These are phyloP conservation scores for Didymella pomorum DNA, from an alignment of 2,329 filamentous ascomycete species.

Conservation along the genomic window DNA sequence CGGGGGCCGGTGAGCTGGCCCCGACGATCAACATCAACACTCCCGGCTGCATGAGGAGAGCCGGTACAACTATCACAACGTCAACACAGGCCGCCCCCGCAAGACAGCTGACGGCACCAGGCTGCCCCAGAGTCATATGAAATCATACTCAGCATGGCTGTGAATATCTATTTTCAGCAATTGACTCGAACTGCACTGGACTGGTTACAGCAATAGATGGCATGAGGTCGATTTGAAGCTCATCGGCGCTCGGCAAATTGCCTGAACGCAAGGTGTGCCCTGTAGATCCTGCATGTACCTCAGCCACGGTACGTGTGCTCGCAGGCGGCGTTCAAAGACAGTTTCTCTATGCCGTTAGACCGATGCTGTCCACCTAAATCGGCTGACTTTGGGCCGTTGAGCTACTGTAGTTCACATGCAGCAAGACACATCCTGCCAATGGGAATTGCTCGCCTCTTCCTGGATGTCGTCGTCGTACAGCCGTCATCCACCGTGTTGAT, in stretches of 20 bases:
- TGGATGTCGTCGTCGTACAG: constrained; percentile 15
- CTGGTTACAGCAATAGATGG: neutral
- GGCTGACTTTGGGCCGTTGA: constrained; percentile 13
- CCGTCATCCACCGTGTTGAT: constrained; percentile 20
- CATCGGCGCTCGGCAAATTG: neutral
- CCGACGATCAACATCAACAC: constrained; percentile 20
- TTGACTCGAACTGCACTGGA: neutral
- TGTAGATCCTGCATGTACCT: constrained; percentile 12
- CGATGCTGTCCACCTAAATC: constrained; percentile 11
- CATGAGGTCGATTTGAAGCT: neutral
- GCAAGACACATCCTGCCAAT: constrained; percentile 15
- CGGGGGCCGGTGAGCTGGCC: constrained; percentile 12
- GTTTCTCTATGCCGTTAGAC: constrained; percentile 4
- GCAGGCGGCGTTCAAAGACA: constrained; percentile 12
- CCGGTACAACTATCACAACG: constrained; percentile 18
- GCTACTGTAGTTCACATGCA: constrained; percentile 15
- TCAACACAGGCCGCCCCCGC: constrained; percentile 14
- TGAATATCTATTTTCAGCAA: constrained; percentile 16
- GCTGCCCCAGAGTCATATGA: constrained; percentile 4
- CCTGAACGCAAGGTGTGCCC: constrained; percentile 1
- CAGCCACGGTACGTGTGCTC: constrained; percentile 12
- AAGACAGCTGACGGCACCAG: constrained; percentile 13
- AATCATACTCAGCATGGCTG: constrained; percentile 18
- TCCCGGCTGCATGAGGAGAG: constrained; percentile 22
- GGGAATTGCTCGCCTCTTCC: neutral